Percentiles rank a stretch among this genome's conserved stretches.
Evolutionary conservation across 345 rosid species (phyloP).

Genomic region (Rhodamnia rubescens): DNA sequence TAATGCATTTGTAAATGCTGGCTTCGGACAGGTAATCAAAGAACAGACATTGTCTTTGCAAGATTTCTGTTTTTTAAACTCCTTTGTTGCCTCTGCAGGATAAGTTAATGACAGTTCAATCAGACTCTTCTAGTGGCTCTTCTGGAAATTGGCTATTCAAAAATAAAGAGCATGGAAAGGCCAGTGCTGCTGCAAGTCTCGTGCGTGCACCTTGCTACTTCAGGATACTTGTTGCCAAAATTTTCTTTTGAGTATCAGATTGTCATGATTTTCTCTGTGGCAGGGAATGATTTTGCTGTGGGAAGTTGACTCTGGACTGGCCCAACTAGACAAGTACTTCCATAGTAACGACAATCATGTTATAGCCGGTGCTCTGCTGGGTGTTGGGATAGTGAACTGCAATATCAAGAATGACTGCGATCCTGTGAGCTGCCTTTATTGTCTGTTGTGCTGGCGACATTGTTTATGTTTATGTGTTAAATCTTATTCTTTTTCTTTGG

Average conservation of each 20-base stretch:
- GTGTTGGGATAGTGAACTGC: conserved; percentile 89
- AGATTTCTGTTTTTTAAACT: neutral
- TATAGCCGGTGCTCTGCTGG: conserved; percentile 82
- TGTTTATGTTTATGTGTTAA: neutral
- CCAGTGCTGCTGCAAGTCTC: conserved; percentile 95
- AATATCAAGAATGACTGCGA: conserved; percentile 77
- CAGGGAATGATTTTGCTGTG: conserved; percentile 91
- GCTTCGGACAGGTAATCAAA: conserved; percentile 75
- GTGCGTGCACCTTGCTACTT: conserved; percentile 22
- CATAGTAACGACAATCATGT: conserved; percentile 74
- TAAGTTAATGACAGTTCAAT: conserved; percentile 75
- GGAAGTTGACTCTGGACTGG: conserved; percentile 90
- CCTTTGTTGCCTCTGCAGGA: conserved; percentile 35
- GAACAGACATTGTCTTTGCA: neutral
- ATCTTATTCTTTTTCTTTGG: conserved; percentile 11
- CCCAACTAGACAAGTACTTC: conserved; percentile 85
- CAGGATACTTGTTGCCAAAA: neutral
- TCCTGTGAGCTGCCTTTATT: conserved; percentile 49
- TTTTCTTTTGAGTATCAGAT: neutral
- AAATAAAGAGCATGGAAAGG: conserved; percentile 91
- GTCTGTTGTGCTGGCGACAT: neutral
- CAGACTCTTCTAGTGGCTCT: conserved; percentile 63
- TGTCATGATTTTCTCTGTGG: conserved; percentile 2
- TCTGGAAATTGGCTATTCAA: conserved; percentile 91
- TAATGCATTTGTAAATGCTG: conserved; percentile 95